These are phyloP conservation scores for Beauveria brongniartii DNA, from an alignment of 2,329 filamentous ascomycete species.

Conservation along the genomic window DNA sequence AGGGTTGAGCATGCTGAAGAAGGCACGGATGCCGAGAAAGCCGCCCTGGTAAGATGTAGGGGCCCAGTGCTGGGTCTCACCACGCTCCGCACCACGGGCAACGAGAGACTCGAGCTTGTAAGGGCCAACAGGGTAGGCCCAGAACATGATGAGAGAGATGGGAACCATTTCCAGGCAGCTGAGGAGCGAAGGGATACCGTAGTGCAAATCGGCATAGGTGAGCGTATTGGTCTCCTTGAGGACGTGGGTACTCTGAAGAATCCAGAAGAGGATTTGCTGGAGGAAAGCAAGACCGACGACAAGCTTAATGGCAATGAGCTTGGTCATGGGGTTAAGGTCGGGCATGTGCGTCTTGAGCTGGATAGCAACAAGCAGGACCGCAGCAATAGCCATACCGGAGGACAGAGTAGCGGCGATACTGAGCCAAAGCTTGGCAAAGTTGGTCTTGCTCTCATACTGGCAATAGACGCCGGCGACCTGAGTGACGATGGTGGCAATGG, in stretches of 20 bases:
- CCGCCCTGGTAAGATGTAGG: slow-evolving; percentile 18
- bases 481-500: slow-evolving; percentile 28
- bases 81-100: slow-evolving; percentile 8
- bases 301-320: slow-evolving; percentile 14
- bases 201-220: slow-evolving; percentile 18
- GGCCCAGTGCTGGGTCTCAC: slow-evolving; percentile 7
- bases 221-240: slow-evolving; percentile 16
- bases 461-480: slow-evolving; percentile 24
- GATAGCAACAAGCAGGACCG: slow-evolving; percentile 17
- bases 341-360: slow-evolving; percentile 12
- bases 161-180: slow-evolving; percentile 21
- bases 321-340: slow-evolving; percentile 9
- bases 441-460: slow-evolving; percentile 19
- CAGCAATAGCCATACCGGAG: slow-evolving; percentile 17
- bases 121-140: slow-evolving; percentile 18
- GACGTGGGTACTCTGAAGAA: slow-evolving; percentile 15
- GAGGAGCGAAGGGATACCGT: slow-evolving; percentile 18
- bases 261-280: slow-evolving; percentile 20
- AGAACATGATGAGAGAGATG: slow-evolving; percentile 17
- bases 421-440: slow-evolving; percentile 26
- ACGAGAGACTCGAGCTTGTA: slow-evolving; percentile 15
- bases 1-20: slow-evolving; percentile 11
- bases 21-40: slow-evolving; percentile 14
- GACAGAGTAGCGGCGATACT: slow-evolving; percentile 19
- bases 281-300: slow-evolving; percentile 19